phyloP scores from a whole-genome alignment of 164 flowering plant genomes.

The Brasenia schreberi region DNA sequence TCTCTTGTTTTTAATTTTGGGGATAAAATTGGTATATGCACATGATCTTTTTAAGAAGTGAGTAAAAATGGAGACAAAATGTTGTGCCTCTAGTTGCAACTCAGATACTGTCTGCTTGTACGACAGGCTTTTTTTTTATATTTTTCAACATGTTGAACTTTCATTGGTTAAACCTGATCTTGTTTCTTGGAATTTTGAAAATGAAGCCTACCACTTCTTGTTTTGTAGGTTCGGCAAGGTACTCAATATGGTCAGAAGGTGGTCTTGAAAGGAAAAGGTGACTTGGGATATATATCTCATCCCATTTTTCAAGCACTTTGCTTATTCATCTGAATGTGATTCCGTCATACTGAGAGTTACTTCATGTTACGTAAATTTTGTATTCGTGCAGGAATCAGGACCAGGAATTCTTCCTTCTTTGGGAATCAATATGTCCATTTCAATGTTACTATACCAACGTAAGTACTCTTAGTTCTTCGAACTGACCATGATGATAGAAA shows the following conservation, averaged over 20 bases:
- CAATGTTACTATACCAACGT: constrained; percentile 88
- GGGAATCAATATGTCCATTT: constrained; percentile 94
- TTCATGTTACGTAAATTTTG: not conserved
- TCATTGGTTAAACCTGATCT: not conserved
- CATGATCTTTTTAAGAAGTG: too few relatives aligned
- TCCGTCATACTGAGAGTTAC: not conserved
- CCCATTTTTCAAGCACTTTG: not conserved
- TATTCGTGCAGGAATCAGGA: constrained; percentile 55
- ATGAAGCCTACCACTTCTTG: constrained; percentile 3
- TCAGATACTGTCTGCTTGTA: too few relatives aligned
- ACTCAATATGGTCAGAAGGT: constrained; percentile 98
- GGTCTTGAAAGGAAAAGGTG: constrained; percentile 80
- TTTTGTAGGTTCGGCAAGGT: constrained; percentile 76
- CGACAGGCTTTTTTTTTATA: not conserved
- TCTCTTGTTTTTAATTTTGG: too few relatives aligned
- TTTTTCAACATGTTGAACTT: not conserved
- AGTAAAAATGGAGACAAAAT: too few relatives aligned
- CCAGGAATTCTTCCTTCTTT: constrained; percentile 34
- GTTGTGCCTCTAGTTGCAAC: too few relatives aligned
- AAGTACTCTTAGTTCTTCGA: constrained; percentile 15
- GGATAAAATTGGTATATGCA: too few relatives aligned
- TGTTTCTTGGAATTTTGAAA: not conserved
- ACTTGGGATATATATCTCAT: not conserved
- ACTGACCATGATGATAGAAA: not conserved
- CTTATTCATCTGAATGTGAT: not conserved